Conservation (phyloP, 2,329 filamentous ascomycete genomes). For the Trichophyton simii region DNA sequence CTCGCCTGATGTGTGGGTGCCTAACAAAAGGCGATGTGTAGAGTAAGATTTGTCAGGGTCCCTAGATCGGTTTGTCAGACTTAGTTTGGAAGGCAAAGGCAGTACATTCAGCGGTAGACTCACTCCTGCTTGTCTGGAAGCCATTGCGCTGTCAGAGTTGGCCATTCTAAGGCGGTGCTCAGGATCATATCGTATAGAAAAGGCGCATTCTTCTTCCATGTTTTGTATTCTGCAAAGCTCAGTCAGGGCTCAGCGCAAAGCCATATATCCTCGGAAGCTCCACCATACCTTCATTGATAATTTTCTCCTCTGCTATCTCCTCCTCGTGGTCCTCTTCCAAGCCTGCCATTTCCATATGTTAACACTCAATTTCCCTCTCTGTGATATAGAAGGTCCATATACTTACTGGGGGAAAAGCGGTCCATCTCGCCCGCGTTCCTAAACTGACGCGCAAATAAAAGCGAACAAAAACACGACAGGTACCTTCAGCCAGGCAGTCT, state of each 20-base stretch:
- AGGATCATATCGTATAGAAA: slow-evolving; percentile 98
- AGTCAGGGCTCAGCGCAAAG: background rate
- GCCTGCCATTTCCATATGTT: background rate
- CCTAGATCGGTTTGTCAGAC: slow-evolving; percentile 24
- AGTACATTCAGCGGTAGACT: slow-evolving; percentile 14
- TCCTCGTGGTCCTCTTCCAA: slow-evolving; percentile 47
- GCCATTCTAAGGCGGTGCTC: slow-evolving; percentile 91
- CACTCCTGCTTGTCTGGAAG: slow-evolving; percentile 82
- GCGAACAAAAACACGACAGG: background rate
- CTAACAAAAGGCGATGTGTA: slow-evolving; percentile 78
- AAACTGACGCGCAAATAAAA: background rate
- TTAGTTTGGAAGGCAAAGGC: background rate
- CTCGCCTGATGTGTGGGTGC: slow-evolving; percentile 82
- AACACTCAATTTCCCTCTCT: background rate
- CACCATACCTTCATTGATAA: slow-evolving; percentile 73
- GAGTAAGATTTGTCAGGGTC: slow-evolving; percentile 76
- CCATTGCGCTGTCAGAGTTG: slow-evolving; percentile 95
- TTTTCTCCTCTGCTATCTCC: slow-evolving; percentile 66
- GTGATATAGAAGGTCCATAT: background rate
- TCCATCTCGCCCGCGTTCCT: background rate
- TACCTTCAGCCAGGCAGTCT: background rate
- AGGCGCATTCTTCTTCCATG: slow-evolving; percentile 98
- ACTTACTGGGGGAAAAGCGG: slow-evolving; percentile 7
- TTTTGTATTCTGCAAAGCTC: slow-evolving; percentile 70
- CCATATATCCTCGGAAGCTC: background rate